Evolutionary conservation across 257 asterid species (phyloP).

Genomic region (Mentha longifolia): DNA sequence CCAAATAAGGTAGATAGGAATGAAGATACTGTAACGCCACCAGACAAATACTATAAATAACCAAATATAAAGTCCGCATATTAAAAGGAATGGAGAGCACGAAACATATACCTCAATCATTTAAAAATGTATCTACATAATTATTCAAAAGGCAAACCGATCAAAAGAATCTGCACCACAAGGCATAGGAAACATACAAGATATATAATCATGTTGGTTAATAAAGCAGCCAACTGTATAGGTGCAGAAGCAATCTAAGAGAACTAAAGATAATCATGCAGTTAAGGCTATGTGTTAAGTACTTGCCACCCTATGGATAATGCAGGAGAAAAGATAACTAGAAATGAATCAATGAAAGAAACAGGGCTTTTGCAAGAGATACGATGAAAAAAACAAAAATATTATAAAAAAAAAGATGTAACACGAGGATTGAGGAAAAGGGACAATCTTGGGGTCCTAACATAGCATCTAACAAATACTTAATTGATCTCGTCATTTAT

Average conservation of each 20-base stretch:
- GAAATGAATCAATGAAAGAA: not conserved
- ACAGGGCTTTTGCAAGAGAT: not conserved
- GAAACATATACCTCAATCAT: conserved; percentile 7
- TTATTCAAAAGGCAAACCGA: not conserved
- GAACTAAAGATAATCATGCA: conserved; percentile 7
- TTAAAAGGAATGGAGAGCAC: not conserved
- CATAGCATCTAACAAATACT: conserved; percentile 2
- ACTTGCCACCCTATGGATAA: not conserved
- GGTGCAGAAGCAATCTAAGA: too few species aligned
- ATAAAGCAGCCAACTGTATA: too few species aligned
- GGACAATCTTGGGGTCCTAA: not conserved
- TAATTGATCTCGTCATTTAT: not conserved
- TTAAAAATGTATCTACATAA: not conserved
- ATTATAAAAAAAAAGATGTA: not conserved
- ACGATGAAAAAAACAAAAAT: not conserved
- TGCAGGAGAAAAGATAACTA: not conserved
- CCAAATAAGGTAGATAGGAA: not conserved
- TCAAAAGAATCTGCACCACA: not conserved
- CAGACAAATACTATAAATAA: not conserved
- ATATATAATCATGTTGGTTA: too few species aligned
- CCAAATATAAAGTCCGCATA: not conserved
- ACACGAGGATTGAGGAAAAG: not conserved
- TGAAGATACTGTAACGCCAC: not conserved
- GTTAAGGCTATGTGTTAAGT: not conserved
- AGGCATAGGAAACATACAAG: conserved; percentile 6